These are phyloP conservation scores for Curvularia spicifera DNA, from an alignment of 2,329 filamentous ascomycete species.

Conservation along the genomic window DNA sequence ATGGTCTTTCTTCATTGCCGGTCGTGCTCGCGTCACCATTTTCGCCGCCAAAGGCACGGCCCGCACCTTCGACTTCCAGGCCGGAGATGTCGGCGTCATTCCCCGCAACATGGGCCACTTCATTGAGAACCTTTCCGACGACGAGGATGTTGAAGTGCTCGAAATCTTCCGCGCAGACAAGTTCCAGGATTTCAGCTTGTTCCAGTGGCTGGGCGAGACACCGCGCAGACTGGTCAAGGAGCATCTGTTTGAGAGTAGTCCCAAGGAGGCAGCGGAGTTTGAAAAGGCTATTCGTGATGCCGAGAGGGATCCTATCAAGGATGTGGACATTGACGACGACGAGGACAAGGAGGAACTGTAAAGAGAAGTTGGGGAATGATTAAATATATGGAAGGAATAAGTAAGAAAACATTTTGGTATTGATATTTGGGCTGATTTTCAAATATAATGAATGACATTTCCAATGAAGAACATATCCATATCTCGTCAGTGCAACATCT, in stretches of 20 bases:
- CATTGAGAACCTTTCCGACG: conserved; percentile 77
- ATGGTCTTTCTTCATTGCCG: conserved; percentile 79
- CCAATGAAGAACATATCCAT: too few species aligned
- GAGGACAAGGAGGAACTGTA: conserved; percentile 36
- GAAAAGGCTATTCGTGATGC: conserved; percentile 67
- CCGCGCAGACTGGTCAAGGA: conserved; percentile 70
- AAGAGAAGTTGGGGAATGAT: background rate
- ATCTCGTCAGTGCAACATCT: too few species aligned
- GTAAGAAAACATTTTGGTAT: background rate
- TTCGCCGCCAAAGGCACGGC: conserved; percentile 73
- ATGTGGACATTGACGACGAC: conserved; percentile 37
- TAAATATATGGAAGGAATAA: background rate
- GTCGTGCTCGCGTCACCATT: conserved; percentile 74
- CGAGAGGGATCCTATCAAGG: conserved; percentile 59
- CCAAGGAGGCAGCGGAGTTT: conserved; percentile 67
- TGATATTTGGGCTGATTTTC: background rate
- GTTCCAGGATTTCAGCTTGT: conserved; percentile 75
- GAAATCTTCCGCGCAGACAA: conserved; percentile 76
- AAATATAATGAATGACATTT: too few species aligned
- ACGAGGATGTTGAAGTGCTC: conserved; percentile 75
- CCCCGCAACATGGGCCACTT: conserved; percentile 80
- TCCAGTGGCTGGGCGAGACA: conserved; percentile 78
- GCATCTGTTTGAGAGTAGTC: conserved; percentile 68
- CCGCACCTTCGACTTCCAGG: conserved; percentile 76
- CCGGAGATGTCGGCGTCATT: conserved; percentile 79